Conservation (phyloP, 768 basidiomycete species). For the Amanita rubescens region DNA sequence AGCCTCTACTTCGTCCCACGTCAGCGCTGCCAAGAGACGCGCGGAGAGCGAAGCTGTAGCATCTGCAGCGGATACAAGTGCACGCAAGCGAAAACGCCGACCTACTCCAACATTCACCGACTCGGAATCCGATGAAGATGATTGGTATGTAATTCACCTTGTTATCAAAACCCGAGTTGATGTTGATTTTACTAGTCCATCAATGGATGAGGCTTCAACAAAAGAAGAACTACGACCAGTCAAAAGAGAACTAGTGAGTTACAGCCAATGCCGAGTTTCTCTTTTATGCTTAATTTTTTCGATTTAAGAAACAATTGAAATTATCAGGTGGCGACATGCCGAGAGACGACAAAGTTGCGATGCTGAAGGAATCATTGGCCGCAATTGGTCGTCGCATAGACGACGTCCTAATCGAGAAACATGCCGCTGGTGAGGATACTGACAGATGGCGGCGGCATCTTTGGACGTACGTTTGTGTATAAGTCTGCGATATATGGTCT, state of each 20-base stretch:
- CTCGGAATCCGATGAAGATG: constrained; percentile 78
- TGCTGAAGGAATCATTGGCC: constrained; percentile 91
- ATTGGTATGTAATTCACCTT: constrained; percentile 53
- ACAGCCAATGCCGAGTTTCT: neutral
- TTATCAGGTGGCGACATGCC: constrained; percentile 88
- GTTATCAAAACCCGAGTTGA: constrained; percentile 6
- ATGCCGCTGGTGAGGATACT: constrained; percentile 71
- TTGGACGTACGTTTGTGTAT: constrained; percentile 87
- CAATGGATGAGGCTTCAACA: constrained; percentile 89
- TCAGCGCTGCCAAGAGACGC: constrained; percentile 59
- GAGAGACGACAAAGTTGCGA: constrained; percentile 92
- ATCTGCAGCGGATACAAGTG: constrained; percentile 64
- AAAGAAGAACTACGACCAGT: constrained; percentile 96
- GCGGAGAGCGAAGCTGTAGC: constrained; percentile 83
- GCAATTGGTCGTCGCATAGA: constrained; percentile 94
- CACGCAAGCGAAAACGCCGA: constrained; percentile 78
- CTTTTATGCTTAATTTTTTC: neutral
- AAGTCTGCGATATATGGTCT: neutral
- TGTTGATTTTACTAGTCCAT: constrained; percentile 48
- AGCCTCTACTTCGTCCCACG: constrained; percentile 60
- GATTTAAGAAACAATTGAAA: constrained; percentile 86
- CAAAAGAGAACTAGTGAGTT: constrained; percentile 85
- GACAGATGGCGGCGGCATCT: constrained; percentile 88
- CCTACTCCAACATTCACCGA: constrained; percentile 97
- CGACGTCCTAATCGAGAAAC: constrained; percentile 65